Conservation (phyloP, 768 basidiomycete genomes). For the Trametes villosa region DNA sequence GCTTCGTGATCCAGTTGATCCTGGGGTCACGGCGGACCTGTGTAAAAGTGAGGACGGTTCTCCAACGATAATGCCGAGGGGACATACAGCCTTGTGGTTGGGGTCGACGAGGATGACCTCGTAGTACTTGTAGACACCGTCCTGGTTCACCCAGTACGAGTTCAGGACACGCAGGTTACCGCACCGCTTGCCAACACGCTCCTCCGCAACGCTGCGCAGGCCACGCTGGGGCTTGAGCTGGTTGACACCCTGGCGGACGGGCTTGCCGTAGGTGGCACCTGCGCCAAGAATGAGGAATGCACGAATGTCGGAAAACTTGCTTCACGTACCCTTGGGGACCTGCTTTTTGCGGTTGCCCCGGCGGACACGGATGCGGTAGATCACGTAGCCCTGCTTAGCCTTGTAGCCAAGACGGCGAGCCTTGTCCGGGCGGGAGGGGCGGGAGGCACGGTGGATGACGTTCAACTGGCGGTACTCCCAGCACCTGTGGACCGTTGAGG, state of each 20-base stretch:
- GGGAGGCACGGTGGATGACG: conserved; percentile 97
- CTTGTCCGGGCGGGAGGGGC: conserved; percentile 98
- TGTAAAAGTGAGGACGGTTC: neutral
- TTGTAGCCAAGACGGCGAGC: conserved; percentile 99
- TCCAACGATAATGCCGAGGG: neutral
- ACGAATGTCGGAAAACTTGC: neutral
- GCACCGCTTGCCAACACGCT: conserved; percentile 95
- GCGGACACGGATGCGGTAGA: conserved; percentile 97
- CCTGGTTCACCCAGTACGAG: conserved; percentile 99
- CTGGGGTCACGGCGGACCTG: conserved; percentile 93
- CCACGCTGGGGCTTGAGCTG: conserved; percentile 98
- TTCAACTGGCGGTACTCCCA: conserved; percentile 99
- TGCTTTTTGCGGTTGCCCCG: conserved; percentile 99
- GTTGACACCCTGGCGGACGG: conserved; percentile 99
- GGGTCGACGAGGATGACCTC: conserved; percentile 99
- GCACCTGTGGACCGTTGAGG: conserved; percentile 55
- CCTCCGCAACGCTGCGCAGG: conserved; percentile 92
- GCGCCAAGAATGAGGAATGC: neutral
- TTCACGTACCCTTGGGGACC: conserved; percentile 84
- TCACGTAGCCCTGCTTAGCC: conserved; percentile 98
- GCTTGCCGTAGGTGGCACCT: conserved; percentile 99
- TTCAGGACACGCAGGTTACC: conserved; percentile 96
- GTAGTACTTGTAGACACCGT: conserved; percentile 98
- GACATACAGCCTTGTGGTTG: conserved; percentile 86
- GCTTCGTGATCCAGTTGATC: conserved; percentile 99